phyloP scores from a whole-genome alignment of 805 yeast genomes.

The Nakazawaea molendinolei region DNA sequence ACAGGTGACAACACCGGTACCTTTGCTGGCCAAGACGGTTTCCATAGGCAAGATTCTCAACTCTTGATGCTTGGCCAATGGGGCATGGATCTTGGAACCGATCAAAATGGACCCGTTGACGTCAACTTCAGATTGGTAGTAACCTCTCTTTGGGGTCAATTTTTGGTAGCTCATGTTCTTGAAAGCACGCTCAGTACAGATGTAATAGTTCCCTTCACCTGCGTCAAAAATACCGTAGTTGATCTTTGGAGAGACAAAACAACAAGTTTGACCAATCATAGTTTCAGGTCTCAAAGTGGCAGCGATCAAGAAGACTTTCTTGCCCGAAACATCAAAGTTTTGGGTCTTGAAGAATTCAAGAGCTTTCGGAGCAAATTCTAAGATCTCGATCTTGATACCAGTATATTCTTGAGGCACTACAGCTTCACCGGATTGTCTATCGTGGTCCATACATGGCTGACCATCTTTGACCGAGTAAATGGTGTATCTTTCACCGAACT shows the following conservation, averaged over 20 bases:
- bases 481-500: conserved; percentile 97
- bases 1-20: conserved; percentile 98
- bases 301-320: conserved; percentile 80
- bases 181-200: conserved; percentile 92
- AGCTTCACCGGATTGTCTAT: conserved; percentile 95
- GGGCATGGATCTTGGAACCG: conserved; percentile 85
- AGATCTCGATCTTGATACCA: conserved; percentile 78
- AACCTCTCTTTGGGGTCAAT: conserved; percentile 83
- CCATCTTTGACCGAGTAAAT: conserved; percentile 97
- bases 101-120: conserved; percentile 70
- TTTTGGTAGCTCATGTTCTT: conserved; percentile 96
- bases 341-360: conserved; percentile 45
- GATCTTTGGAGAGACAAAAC: conserved; percentile 95
- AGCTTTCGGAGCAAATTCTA: conserved; percentile 52
- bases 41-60: conserved; percentile 95
- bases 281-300: conserved; percentile 99
- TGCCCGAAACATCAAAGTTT: conserved; percentile 39
- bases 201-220: conserved; percentile 65
- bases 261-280: conserved; percentile 97
- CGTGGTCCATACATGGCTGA: conserved; percentile 99
- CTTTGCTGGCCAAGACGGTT: conserved; percentile 88
- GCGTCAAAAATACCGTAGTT: conserved; percentile 87
- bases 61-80: conserved; percentile 62
- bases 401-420: conserved; percentile 95
- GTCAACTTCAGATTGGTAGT: conserved; percentile 49